Percentiles rank a stretch among this genome's conserved stretches.
These are phyloP conservation scores for Podila epigama DNA, from an alignment of 192 early-diverging fungal species.

Conservation along the genomic window DNA sequence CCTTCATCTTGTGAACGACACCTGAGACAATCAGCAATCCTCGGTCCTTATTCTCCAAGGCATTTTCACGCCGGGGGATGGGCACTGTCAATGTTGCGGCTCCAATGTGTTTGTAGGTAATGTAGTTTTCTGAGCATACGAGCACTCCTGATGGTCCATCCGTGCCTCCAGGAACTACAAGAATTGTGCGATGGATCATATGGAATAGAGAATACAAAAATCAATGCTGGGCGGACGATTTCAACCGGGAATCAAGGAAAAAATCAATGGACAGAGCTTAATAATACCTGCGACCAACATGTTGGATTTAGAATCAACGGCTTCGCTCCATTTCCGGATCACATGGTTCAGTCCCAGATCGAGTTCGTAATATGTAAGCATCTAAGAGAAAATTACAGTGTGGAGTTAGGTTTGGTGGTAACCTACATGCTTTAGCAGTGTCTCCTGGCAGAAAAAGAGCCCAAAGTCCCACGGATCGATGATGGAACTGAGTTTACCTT, in stretches of 20 bases:
- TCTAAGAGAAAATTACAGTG: slow-evolving; percentile 57
- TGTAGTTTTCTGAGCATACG: slow-evolving; percentile 90
- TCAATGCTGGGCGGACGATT: not conserved
- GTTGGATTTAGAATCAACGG: slow-evolving; percentile 78
- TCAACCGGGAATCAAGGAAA: not conserved
- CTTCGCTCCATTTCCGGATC: slow-evolving; percentile 92
- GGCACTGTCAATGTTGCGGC: slow-evolving; percentile 69
- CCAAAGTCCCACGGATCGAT: too few species aligned
- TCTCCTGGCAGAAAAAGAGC: too few species aligned
- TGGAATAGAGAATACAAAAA: not conserved
- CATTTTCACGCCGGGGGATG: slow-evolving; percentile 82
- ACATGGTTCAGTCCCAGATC: slow-evolving; percentile 99
- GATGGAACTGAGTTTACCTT: too few species aligned
- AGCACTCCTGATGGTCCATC: slow-evolving; percentile 98
- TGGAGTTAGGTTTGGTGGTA: too few species aligned
- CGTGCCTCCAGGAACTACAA: slow-evolving; percentile 83
- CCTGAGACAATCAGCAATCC: slow-evolving; percentile 81
- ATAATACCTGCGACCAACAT: slow-evolving; percentile 76
- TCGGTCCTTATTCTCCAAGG: slow-evolving; percentile 68
- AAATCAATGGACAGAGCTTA: not conserved
- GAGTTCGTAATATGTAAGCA: slow-evolving; percentile 93
- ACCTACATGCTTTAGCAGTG: too few species aligned
- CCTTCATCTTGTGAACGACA: slow-evolving; percentile 92
- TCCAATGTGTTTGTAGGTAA: slow-evolving; percentile 86
- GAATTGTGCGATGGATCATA: too few species aligned